Conservation (phyloP, 176 grass and related monocot genomes). For the Hsuehochloa calcarea region DNA sequence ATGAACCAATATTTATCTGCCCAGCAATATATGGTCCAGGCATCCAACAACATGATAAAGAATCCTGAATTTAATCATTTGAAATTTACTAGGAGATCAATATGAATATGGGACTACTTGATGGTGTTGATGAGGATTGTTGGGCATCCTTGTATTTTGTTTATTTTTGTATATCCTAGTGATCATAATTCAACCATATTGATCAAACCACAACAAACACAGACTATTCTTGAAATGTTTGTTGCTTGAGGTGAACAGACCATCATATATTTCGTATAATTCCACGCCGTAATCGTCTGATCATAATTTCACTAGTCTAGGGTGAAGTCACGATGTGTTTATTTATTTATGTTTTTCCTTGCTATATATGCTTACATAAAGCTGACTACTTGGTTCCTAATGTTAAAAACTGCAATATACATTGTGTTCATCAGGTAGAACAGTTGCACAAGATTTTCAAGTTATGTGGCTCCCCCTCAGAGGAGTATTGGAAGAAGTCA, state of each 20-base stretch:
- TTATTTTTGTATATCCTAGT: conserved; percentile 2
- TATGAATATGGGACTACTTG: neutral
- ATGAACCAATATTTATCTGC: neutral
- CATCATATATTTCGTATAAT: conserved; percentile 7
- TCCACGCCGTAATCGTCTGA: neutral
- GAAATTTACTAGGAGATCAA: neutral
- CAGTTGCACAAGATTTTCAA: conserved; percentile 76
- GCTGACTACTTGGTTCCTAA: conserved; percentile 15
- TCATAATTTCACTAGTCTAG: neutral
- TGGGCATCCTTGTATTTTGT: neutral
- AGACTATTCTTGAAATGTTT: neutral
- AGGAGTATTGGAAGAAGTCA: conserved; percentile 68
- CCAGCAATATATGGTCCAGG: neutral
- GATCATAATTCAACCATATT: neutral
- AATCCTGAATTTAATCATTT: conserved; percentile 10
- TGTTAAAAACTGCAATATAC: conserved; percentile 20
- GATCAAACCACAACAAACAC: neutral
- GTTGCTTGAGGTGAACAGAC: neutral
- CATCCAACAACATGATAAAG: neutral
- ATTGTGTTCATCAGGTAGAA: conserved; percentile 48
- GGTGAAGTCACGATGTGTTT: neutral
- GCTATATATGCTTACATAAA: conserved; percentile 5
- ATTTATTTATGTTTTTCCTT: conserved; percentile 10
- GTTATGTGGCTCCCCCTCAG: conserved; percentile 60
- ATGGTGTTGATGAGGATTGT: neutral